Evolutionary conservation across 1,139 yeast genomes (phyloP).

Genomic region (Groenewaldozyma sp.): DNA sequence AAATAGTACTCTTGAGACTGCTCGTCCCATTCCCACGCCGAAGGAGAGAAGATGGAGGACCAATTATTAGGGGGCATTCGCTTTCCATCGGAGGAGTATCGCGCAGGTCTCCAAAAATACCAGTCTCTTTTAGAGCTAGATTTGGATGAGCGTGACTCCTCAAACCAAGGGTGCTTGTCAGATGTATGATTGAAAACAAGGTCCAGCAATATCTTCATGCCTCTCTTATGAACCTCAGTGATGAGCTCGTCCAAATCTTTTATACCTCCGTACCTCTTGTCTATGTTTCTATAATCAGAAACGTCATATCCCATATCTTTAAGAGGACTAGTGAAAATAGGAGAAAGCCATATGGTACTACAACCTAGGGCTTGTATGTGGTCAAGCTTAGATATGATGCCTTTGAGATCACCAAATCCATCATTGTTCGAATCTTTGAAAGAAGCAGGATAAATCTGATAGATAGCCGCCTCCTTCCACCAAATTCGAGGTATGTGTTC

Average conservation of each 20-base stretch:
- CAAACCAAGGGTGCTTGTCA: conserved; percentile 47
- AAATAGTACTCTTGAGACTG: conserved; percentile 45
- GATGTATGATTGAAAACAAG: conserved; percentile 54
- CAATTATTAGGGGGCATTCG: conserved; percentile 52
- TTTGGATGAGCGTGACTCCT: conserved; percentile 44
- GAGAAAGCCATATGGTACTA: conserved; percentile 49
- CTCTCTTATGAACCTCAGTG: conserved; percentile 40
- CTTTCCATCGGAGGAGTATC: conserved; percentile 39
- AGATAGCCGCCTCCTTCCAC: conserved; percentile 52
- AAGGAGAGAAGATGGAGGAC: conserved; percentile 37
- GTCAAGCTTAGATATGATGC: conserved; percentile 44
- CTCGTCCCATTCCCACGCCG: conserved; percentile 52
- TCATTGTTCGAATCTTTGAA: conserved; percentile 50
- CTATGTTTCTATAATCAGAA: conserved; percentile 42
- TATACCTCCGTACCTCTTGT: conserved; percentile 46
- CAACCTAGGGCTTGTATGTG: conserved; percentile 44
- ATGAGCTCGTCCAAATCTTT: conserved; percentile 44
- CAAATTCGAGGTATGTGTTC: conserved; percentile 34
- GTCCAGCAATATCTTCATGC: conserved; percentile 45
- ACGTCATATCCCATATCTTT: conserved; percentile 60
- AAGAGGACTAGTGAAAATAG: conserved; percentile 51
- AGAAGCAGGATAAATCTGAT: conserved; percentile 53
- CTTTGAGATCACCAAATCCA: conserved; percentile 49
- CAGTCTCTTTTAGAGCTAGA: conserved; percentile 51
- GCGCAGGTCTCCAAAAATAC: conserved; percentile 50